Evolutionary conservation across 1,284 basidiomycete species (phyloP), one percentile per base, ranked within the genome.

Genomic region (Malassezia japonica): DNA sequence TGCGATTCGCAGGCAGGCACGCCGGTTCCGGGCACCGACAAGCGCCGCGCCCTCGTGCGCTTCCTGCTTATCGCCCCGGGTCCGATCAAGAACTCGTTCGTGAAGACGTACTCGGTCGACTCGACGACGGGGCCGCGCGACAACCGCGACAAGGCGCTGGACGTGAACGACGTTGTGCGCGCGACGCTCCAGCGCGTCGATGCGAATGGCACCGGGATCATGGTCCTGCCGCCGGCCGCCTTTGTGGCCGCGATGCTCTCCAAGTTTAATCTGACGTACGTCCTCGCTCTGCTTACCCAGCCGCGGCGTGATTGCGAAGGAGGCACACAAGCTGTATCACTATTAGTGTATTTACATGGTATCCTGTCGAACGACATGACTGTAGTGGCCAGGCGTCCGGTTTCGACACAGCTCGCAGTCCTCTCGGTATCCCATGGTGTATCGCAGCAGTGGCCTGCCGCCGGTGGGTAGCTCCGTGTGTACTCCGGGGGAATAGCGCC

Each of bases 1-100:
- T 72, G 75, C 27, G 74, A 76, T 55, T 68, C 76, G 4, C 70
- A 72, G 36, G 51, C 62, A 9, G 54, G 42, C 9, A 18, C 33
- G 16, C 16, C 20, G 12, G 35, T 48, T 10, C 47, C 42, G 15
- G 43, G 41, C 28, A 51, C 29, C 3, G 16, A 38, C 13, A 6
- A 29, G 27, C 38, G 46, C 9, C 50, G 68, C 1, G 46, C 59
- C 7, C 50, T 51, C 4, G 59, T 72, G 7, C 53, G 45, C 25
- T 71, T 70, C 59, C 55, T 69, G 13, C 56, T 61, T 35, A 46
- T 70, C 15, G 59, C 60, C 27, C 70, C 70, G 0, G 70, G 65
- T 3, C 70, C 68, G 15, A 71, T 72, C 45, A 38, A 53, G 18
- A 66, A 62, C 18, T 64, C 57, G 24, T 72, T 72, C 50, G 51